These are phyloP conservation scores for Imleria badia DNA, from an alignment of 768 basidiomycete genomes.

Conservation along the genomic window DNA sequence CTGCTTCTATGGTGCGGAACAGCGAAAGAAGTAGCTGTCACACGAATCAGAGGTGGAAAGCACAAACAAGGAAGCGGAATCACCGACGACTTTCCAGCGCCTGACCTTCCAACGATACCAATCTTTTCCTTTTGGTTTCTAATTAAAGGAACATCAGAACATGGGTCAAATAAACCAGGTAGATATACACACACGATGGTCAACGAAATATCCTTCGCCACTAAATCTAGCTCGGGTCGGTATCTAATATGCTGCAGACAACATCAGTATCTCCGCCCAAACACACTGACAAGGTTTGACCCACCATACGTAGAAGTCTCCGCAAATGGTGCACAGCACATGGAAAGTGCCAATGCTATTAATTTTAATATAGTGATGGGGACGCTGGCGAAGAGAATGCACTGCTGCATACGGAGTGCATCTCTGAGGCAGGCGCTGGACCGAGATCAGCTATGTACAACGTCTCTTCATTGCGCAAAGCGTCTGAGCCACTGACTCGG, in stretches of 20 bases:
- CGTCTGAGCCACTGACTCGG: too few species aligned
- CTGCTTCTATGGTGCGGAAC: constrained; percentile 76
- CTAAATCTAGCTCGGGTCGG: constrained; percentile 74
- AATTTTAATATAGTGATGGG: not conserved
- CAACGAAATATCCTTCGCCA: constrained; percentile 74
- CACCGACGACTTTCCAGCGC: constrained; percentile 76
- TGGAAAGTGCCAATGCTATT: not conserved
- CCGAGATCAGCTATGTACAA: not conserved
- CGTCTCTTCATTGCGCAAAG: too few species aligned
- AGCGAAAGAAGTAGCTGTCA: constrained; percentile 62
- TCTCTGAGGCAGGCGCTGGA: not conserved
- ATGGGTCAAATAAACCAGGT: not conserved
- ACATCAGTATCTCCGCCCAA: not conserved
- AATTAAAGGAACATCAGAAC: constrained; percentile 4
- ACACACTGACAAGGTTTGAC: constrained; percentile 21
- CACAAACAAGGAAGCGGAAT: constrained; percentile 13
- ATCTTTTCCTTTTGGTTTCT: constrained; percentile 83
- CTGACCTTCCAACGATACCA: constrained; percentile 87
- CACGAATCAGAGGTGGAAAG: not conserved
- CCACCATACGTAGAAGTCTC: constrained; percentile 32
- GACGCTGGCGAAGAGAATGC: not conserved
- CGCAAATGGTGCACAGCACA: not conserved
- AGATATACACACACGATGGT: constrained; percentile 51
- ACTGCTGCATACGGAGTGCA: too few species aligned
- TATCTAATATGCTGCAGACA: constrained; percentile 67